Evolutionary conservation across 148 eudicot genomes (phyloP).

Genomic region (Rheum nobile): DNA sequence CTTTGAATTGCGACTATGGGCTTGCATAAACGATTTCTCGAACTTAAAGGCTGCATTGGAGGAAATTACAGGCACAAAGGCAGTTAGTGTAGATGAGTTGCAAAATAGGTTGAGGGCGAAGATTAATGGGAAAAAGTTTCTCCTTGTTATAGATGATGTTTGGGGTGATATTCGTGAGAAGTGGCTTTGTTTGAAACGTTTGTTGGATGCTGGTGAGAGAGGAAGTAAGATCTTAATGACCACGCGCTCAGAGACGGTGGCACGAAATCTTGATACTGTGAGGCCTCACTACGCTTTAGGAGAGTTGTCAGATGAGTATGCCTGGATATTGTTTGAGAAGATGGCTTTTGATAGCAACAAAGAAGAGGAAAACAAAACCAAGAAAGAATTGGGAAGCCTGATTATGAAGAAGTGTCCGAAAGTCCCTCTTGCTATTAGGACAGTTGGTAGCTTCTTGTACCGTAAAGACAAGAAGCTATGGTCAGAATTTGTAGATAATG

Average conservation of each 20-base stretch:
- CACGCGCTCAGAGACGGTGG: slow-evolving; percentile 18
- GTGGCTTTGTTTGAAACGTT: too few relatives aligned
- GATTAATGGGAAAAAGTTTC: too few relatives aligned
- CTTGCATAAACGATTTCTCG: slow-evolving; percentile 14
- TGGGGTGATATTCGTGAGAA: too few relatives aligned
- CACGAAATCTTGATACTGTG: slow-evolving; percentile 14
- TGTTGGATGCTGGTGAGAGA: not conserved
- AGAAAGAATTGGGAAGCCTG: not conserved
- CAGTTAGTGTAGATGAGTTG: slow-evolving; percentile 3
- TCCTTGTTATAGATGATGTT: too few relatives aligned
- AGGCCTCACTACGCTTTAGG: slow-evolving; percentile 9
- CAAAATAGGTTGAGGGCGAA: slow-evolving; percentile 2
- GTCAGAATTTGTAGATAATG: slow-evolving; percentile 14
- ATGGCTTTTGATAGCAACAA: slow-evolving; percentile 15
- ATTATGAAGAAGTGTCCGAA: slow-evolving; percentile 13
- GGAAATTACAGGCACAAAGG: not conserved
- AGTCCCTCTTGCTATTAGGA: slow-evolving; percentile 21
- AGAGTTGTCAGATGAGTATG: slow-evolving; percentile 16
- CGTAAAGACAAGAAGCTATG: too few relatives aligned
- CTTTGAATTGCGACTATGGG: slow-evolving; percentile 19
- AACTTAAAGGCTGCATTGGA: slow-evolving; percentile 9
- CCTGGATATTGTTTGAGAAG: slow-evolving; percentile 20
- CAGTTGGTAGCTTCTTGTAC: slow-evolving; percentile 23
- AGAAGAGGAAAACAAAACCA: not conserved
- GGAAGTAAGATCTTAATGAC: slow-evolving; percentile 29